Base-by-base conservation (phyloP, 2,329 filamentous ascomycete genomes). In the Scedosporium aurantiacum region DNA sequence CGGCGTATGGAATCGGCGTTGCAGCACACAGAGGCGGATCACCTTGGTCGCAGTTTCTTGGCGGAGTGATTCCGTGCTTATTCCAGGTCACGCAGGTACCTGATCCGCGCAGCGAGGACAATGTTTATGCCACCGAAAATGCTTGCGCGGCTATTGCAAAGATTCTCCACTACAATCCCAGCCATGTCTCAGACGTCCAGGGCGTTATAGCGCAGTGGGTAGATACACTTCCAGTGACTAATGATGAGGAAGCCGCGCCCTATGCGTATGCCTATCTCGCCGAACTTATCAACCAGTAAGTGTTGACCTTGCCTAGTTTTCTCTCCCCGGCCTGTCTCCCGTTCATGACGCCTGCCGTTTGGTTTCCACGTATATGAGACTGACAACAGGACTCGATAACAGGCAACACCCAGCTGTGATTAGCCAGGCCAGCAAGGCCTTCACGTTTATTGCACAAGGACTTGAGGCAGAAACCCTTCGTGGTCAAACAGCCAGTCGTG, bases 41-140 rank as follows among this genome's bases (percentile, higher is more conserved):
- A 21, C 80, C 88, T 7, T 99, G 93, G 91, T 85, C 90, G 45
- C 87, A 91, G 61, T 99, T 97, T 73, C 82, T 94, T 4, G 88
- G 88, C 18, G 87, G 86, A 28, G 87, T 89, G 56, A 78, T 97
- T 60, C 89, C 89, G 10, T 86, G 85, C 65, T 80, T 99, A 37
- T 96, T 99, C 78, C 86, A 91, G 70, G 89, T 90, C 56, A 91
- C 87, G 5, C 87, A 89, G 69, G 82, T 93, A 61, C 84, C 88
- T 2, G 88, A 96, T 65, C 87, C 93, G 4, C 85, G 94, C 65
- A 87, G 84, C 57, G 94, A 97, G 65, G 94, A 97, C 68, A 92
- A 97, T 68, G 88, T 96, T 1, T 99, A 96, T 71, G 94, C 94
- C 2, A 97, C 94, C 1, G 94, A 99, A 76, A 99, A 99, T 71